Conservation (phyloP, 2,329 filamentous ascomycete species). For the Raffaelea albimanens region DNA sequence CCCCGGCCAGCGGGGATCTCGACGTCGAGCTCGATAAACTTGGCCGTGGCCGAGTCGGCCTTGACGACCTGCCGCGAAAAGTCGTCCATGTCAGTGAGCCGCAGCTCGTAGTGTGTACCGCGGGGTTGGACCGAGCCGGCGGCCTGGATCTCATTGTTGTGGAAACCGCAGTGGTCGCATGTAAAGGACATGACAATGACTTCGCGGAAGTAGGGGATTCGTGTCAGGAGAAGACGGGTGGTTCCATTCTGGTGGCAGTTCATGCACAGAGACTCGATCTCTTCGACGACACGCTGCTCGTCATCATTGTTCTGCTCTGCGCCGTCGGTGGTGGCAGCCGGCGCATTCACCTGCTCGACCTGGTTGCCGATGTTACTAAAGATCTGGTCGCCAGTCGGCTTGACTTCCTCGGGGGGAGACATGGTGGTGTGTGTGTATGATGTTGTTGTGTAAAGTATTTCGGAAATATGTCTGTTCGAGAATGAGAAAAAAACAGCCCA, state of each 20-base stretch:
- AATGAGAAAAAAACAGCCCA: neutral
- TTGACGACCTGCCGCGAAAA: constrained; percentile 85
- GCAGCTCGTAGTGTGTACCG: constrained; percentile 75
- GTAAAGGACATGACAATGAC: constrained; percentile 95
- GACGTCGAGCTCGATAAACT: constrained; percentile 83
- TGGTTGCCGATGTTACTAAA: constrained; percentile 56
- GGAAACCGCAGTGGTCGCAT: constrained; percentile 80
- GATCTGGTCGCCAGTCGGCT: constrained; percentile 37
- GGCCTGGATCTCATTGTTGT: constrained; percentile 89
- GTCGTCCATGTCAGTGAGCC: constrained; percentile 62
- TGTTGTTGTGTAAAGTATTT: neutral
- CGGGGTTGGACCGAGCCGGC: constrained; percentile 87
- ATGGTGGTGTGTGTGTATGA: constrained; percentile 11
- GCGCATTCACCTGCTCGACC: constrained; percentile 39
- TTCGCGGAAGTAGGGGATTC: constrained; percentile 95
- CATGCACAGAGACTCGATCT: constrained; percentile 77
- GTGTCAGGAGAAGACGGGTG: constrained; percentile 79
- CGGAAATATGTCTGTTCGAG: neutral
- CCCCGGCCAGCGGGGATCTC: constrained; percentile 88
- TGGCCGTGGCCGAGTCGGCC: constrained; percentile 76
- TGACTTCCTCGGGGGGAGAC: constrained; percentile 22
- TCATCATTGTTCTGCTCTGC: constrained; percentile 27
- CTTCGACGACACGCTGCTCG: constrained; percentile 49
- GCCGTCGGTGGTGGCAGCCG: constrained; percentile 16
- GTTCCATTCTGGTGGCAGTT: constrained; percentile 73